Percentiles rank a stretch among this genome's conserved stretches.
phyloP scores from a whole-genome alignment of 2,329 filamentous ascomycete species.

The Penicillium sp. region DNA sequence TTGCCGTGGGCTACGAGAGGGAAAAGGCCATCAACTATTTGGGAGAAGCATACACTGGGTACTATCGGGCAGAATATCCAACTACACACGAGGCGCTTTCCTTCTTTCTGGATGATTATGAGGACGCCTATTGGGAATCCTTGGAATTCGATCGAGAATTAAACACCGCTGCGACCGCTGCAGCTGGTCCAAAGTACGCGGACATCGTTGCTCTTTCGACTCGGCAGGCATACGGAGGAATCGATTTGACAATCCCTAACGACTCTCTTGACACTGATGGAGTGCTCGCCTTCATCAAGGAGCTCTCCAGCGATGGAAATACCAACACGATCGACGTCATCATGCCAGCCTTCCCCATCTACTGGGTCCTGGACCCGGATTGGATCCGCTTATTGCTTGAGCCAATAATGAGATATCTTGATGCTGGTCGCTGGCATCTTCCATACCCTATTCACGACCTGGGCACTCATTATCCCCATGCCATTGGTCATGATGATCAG shows the following conservation, averaged over 20 bases:
- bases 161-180: conserved; percentile 25
- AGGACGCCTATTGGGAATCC: conserved; percentile 37
- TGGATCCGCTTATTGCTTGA: conserved; percentile 47
- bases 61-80: conserved; percentile 39
- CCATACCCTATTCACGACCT: conserved; percentile 45
- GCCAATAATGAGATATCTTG: conserved; percentile 45
- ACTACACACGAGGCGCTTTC: conserved; percentile 35
- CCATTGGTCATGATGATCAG: conserved; percentile 41
- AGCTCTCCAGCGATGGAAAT: conserved; percentile 47
- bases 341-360: conserved; percentile 45
- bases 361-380: conserved; percentile 44
- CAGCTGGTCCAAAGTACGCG: conserved; percentile 41
- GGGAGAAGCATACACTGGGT: conserved; percentile 40
- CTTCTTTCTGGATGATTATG: conserved; percentile 44
- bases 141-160: conserved; percentile 33
- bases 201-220: conserved; percentile 44
- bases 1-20: conserved; percentile 44
- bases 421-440: conserved; percentile 39
- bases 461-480: conserved; percentile 43
- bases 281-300: conserved; percentile 43
- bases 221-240: conserved; percentile 44
- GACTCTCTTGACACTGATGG: conserved; percentile 32
- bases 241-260: conserved; percentile 41
- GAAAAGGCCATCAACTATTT: conserved; percentile 44
- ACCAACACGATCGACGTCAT: conserved; percentile 47